These are phyloP conservation scores for Castanea mollissima DNA, from an alignment of 306 rosid species.

Conservation along the genomic window DNA sequence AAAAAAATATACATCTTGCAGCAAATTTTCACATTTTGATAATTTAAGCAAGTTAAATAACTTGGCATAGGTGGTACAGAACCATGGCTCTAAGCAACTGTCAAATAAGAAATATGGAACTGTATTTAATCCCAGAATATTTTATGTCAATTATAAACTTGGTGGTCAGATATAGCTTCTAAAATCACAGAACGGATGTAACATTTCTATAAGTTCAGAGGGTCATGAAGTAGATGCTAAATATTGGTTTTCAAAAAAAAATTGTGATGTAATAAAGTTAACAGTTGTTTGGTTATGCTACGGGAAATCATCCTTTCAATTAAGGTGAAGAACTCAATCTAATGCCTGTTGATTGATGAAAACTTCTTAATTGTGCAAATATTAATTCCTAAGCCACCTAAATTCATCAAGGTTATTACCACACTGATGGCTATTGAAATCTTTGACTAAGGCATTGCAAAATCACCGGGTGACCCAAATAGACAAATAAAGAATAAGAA, in stretches of 20 bases:
- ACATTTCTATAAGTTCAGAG: not conserved
- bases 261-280: not conserved
- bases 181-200: not conserved
- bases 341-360: not conserved
- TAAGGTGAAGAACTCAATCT: not conserved
- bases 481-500: conserved; percentile 11
- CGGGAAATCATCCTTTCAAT: not conserved
- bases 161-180: not conserved
- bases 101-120: not conserved
- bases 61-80: not conserved
- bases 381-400: not conserved
- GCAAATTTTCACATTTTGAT: not conserved
- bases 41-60: not conserved
- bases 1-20: not conserved
- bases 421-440: not conserved
- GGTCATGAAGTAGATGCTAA: not conserved
- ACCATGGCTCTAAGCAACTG: no score
- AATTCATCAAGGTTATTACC: not conserved
- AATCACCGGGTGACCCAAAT: conserved; percentile 9
- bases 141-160: not conserved
- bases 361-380: not conserved
- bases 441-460: not conserved
- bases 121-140: not conserved
- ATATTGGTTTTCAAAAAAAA: not conserved
- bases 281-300: not conserved